A percentile compares a stretch with the other conserved stretches of the same genome.
phyloP scores from a whole-genome alignment of 2,329 filamentous ascomycete genomes.

The Hypoxylon sp. region DNA sequence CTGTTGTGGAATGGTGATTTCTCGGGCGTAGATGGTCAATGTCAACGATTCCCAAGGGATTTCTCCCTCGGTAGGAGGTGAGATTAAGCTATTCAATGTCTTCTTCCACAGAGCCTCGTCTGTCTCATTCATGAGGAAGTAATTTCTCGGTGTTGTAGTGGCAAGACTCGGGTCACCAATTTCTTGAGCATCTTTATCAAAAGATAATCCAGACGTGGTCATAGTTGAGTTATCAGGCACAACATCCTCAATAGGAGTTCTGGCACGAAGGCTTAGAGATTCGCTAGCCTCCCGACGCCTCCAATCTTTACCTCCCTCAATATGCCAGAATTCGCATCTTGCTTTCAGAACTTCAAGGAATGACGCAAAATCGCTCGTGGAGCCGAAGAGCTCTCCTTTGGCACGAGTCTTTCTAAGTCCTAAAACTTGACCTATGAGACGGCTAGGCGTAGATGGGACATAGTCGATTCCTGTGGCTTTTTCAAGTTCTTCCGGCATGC shows the following conservation, averaged over 20 bases:
- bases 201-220: not conserved
- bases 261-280: slow-evolving; percentile 44
- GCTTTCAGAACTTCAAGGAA: slow-evolving; percentile 84
- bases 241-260: slow-evolving; percentile 31
- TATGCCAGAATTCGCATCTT: slow-evolving; percentile 87
- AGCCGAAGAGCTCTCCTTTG: slow-evolving; percentile 68
- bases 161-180: slow-evolving; percentile 24
- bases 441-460: slow-evolving; percentile 65
- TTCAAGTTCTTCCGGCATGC: slow-evolving; percentile 85
- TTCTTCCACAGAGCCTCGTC: slow-evolving; percentile 52
- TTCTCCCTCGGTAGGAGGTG: slow-evolving; percentile 19
- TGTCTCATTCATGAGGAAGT: slow-evolving; percentile 49
- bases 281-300: slow-evolving; percentile 68
- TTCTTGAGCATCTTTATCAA: slow-evolving; percentile 9
- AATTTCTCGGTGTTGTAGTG: slow-evolving; percentile 50
- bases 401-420: slow-evolving; percentile 57
- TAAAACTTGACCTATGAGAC: slow-evolving; percentile 65
- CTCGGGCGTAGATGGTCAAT: slow-evolving; percentile 74
- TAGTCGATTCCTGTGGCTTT: slow-evolving; percentile 82
- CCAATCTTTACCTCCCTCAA: slow-evolving; percentile 82
- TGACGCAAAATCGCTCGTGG: slow-evolving; percentile 79
- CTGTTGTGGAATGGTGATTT: slow-evolving; percentile 71
- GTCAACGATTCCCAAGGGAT: slow-evolving; percentile 61
- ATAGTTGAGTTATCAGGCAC: slow-evolving; percentile 14
- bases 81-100: slow-evolving; percentile 32